phyloP scores from a whole-genome alignment of 78 protist genomes.

The Emiliania huxleyi region DNA sequence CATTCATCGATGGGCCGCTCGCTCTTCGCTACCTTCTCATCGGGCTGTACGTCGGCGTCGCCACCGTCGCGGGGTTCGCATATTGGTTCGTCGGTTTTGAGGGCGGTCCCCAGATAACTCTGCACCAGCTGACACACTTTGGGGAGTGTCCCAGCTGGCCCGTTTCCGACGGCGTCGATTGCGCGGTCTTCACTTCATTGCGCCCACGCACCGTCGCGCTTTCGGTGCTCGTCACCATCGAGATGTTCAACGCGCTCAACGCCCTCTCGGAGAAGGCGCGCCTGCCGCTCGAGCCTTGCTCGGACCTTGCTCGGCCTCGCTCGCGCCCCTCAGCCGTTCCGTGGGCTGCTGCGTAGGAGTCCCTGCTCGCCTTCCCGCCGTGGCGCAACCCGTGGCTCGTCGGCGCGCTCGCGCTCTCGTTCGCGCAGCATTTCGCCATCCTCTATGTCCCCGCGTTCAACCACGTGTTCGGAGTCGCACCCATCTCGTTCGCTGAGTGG shows the following conservation, averaged over 20 bases:
- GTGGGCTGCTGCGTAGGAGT: too few relatives aligned
- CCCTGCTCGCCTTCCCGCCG: constrained; percentile 43
- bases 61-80: constrained; percentile 44
- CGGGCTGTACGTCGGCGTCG: constrained; percentile 64
- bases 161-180: constrained; percentile 35
- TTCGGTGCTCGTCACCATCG: constrained; percentile 69
- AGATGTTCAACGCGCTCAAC: constrained; percentile 77
- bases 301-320: too few relatives aligned
- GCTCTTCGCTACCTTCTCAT: constrained; percentile 55
- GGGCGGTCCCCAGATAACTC: neutral
- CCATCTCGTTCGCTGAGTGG: neutral
- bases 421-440: constrained; percentile 59
- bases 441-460: constrained; percentile 44
- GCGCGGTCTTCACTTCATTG: neutral
- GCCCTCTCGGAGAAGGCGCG: constrained; percentile 61
- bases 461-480: neutral
- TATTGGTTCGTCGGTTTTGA: constrained; percentile 45
- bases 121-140: neutral
- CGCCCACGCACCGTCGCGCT: constrained; percentile 53
- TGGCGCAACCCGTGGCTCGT: constrained; percentile 45
- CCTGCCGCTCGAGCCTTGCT: too few relatives aligned
- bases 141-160: neutral
- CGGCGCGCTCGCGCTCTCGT: constrained; percentile 49
- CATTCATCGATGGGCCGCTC: constrained; percentile 48
- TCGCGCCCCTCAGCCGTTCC: too few relatives aligned